A percentile compares a stretch with the other conserved stretches of the same genome.
Evolutionary conservation across 768 basidiomycete species (phyloP).

Genomic region (Calocera cornea): DNA sequence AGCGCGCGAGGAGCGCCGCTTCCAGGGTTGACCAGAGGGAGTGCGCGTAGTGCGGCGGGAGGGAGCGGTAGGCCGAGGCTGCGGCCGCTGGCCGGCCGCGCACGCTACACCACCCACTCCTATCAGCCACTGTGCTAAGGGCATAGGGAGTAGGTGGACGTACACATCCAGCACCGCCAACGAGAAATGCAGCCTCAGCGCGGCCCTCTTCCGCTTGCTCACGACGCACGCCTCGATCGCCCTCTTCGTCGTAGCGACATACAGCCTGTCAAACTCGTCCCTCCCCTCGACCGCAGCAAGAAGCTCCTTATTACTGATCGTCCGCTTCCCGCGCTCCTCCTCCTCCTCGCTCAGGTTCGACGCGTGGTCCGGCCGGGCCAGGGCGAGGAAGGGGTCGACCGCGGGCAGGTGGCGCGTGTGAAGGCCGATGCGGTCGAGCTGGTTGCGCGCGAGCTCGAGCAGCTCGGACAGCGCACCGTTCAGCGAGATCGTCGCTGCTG

Average conservation of each 20-base stretch:
- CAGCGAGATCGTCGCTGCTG: constrained; percentile 36
- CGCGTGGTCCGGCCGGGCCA: background rate
- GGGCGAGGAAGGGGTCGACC: constrained; percentile 46
- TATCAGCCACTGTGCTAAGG: background rate
- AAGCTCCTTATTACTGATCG: constrained; percentile 50
- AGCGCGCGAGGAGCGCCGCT: constrained; percentile 59
- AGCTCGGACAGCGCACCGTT: constrained; percentile 79
- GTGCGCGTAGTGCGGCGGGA: constrained; percentile 77
- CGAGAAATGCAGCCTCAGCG: constrained; percentile 69
- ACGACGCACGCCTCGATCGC: constrained; percentile 74
- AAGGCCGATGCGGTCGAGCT: constrained; percentile 83
- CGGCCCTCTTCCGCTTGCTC: constrained; percentile 74
- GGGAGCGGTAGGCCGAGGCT: constrained; percentile 54
- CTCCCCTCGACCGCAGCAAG: constrained; percentile 40
- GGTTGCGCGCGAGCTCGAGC: constrained; percentile 71
- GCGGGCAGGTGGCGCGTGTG: constrained; percentile 55
- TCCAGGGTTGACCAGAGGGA: constrained; percentile 71
- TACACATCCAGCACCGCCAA: constrained; percentile 84
- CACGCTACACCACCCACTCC: constrained; percentile 45
- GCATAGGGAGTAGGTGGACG: constrained; percentile 22
- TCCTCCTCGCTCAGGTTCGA: background rate
- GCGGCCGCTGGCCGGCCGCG: constrained; percentile 51
- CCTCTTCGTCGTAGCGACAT: constrained; percentile 58
- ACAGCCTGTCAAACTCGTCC: constrained; percentile 63
- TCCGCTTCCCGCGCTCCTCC: background rate